Evolutionary conservation across 148 eudicot species (phyloP).

Genomic region (Vaccinium vitisidaea): DNA sequence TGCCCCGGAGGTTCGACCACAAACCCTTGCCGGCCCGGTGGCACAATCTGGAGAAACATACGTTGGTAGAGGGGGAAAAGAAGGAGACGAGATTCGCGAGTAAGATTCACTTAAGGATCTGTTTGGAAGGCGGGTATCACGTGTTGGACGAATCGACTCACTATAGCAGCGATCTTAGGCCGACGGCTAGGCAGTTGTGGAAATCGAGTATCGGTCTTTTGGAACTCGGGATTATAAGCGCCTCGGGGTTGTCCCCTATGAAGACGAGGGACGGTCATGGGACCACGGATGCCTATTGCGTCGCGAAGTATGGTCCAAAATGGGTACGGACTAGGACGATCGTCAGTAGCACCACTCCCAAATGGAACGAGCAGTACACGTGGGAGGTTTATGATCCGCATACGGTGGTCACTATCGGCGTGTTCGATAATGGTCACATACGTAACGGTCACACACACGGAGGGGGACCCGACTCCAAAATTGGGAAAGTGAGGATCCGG

Average conservation of each 20-base stretch:
- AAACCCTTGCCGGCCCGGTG: slow-evolving; percentile 56
- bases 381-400: slow-evolving; percentile 86
- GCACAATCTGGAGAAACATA: slow-evolving; percentile 69
- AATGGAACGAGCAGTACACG: slow-evolving; percentile 86
- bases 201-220: slow-evolving; percentile 64
- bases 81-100: slow-evolving; percentile 62
- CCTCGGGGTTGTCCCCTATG: slow-evolving; percentile 59
- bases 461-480: slow-evolving; percentile 48
- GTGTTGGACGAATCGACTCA: slow-evolving; percentile 76
- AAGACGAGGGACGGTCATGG: slow-evolving; percentile 56
- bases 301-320: slow-evolving; percentile 73
- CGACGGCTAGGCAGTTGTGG: slow-evolving; percentile 64
- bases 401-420: slow-evolving; percentile 67
- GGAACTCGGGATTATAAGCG: slow-evolving; percentile 69
- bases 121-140: slow-evolving; percentile 82
- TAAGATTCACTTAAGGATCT: slow-evolving; percentile 59
- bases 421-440: slow-evolving; percentile 63
- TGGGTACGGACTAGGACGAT: slow-evolving; percentile 81
- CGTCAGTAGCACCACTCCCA: slow-evolving; percentile 50
- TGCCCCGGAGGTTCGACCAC: slow-evolving; percentile 58
- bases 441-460: slow-evolving; percentile 63
- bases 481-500: slow-evolving; percentile 78
- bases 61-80: slow-evolving; percentile 55
- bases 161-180: slow-evolving; percentile 62
- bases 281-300: slow-evolving; percentile 77